A percentile compares a stretch with the other conserved stretches of the same genome.
Conservation (phyloP, 2,329 filamentous ascomycete genomes). For the Scedosporium apiospermum region DNA sequence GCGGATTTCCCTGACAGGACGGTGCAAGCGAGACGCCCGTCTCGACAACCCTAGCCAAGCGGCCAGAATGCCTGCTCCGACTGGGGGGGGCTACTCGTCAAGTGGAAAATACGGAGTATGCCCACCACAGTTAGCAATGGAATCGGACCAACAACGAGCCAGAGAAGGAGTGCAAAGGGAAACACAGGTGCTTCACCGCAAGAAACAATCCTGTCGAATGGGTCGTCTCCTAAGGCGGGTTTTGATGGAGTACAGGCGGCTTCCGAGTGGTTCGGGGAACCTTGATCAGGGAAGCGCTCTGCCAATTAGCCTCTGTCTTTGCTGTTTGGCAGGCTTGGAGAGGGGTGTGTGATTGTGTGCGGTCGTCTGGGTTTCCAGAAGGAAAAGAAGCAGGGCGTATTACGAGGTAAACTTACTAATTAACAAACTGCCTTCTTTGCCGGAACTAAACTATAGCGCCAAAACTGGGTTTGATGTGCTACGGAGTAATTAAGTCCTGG, state of each 20-base stretch:
- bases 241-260: neutral
- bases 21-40: neutral
- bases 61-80: neutral
- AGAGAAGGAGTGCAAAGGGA: neutral
- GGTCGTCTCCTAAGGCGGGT: neutral
- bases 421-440: no score
- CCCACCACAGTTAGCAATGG: neutral
- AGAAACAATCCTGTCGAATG: neutral
- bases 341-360: neutral
- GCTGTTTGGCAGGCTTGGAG: neutral
- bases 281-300: neutral
- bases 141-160: neutral
- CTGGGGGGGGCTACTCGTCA: neutral
- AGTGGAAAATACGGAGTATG: neutral
- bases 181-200: neutral
- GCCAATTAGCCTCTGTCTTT: neutral
- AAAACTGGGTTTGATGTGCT: no score
- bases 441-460: no score
- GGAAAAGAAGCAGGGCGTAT: neutral
- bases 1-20: neutral
- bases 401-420: no score
- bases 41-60: neutral
- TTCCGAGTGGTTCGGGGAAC: slow-evolving; percentile 4
- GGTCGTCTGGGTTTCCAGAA: neutral
- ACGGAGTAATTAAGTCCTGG: no score